phyloP scores from a whole-genome alignment of 192 early-diverging fungal species.

The Rhizoclosmatium globosum region DNA sequence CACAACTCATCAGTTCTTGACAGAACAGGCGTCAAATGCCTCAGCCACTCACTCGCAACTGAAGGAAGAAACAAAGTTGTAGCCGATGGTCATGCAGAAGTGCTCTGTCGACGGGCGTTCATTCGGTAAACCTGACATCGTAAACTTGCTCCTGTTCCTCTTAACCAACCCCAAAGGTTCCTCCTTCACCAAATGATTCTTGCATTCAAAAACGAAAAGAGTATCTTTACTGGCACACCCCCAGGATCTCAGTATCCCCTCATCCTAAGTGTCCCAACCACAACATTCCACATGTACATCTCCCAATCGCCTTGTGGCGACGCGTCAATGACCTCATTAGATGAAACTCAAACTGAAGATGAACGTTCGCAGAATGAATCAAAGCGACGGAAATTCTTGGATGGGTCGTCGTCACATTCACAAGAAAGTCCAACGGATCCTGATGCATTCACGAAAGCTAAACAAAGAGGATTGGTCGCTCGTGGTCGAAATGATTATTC shows the following conservation, averaged over 20 bases:
- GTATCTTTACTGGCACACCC: slow-evolving; percentile 40
- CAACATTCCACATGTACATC: slow-evolving; percentile 75
- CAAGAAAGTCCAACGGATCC: slow-evolving; percentile 17
- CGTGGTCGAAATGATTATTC: slow-evolving; percentile 71
- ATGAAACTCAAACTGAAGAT: slow-evolving; percentile 38
- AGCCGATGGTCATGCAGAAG: slow-evolving; percentile 23
- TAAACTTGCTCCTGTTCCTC: no score
- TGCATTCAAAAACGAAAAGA: not conserved
- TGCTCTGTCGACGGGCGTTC: slow-evolving; percentile 13
- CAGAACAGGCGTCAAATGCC: slow-evolving; percentile 29
- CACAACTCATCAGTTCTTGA: not conserved
- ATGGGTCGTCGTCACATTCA: slow-evolving; percentile 30
- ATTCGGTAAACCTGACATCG: not conserved
- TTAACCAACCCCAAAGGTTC: not conserved
- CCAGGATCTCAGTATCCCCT: not conserved
- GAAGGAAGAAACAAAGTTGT: not conserved
- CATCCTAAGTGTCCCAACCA: slow-evolving; percentile 26
- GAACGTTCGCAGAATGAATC: slow-evolving; percentile 44
- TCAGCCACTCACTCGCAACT: not conserved
- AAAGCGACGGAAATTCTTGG: slow-evolving; percentile 55
- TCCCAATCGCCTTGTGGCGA: slow-evolving; percentile 86
- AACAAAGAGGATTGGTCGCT: slow-evolving; percentile 24
- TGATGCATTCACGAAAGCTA: not conserved
- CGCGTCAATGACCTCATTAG: slow-evolving; percentile 68
- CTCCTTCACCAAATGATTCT: slow-evolving; percentile 4